Evolutionary conservation across 2,329 filamentous ascomycete species (phyloP).

Genomic region (Arthrobotrys entomopaga): DNA sequence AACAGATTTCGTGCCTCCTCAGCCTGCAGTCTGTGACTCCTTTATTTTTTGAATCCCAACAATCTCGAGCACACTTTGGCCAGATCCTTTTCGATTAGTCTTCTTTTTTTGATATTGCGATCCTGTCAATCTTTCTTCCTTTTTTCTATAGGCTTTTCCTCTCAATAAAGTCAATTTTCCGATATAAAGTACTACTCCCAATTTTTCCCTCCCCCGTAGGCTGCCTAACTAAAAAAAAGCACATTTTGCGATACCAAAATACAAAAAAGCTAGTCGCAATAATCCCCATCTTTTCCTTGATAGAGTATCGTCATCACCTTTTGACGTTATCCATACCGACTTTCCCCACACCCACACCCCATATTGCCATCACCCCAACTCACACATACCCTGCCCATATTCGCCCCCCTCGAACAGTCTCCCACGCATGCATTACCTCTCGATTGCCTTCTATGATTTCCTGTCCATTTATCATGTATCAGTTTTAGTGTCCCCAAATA

Average conservation of each 20-base stretch:
- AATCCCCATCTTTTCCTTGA: neutral
- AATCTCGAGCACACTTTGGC: conserved; percentile 21
- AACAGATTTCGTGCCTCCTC: conserved; percentile 1
- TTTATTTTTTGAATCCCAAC: conserved; percentile 9
- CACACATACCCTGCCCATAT: neutral
- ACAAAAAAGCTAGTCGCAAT: neutral
- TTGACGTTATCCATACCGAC: neutral
- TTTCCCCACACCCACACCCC: neutral
- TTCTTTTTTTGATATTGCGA: conserved; percentile 47
- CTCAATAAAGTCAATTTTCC: conserved; percentile 49
- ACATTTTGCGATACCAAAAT: conserved; percentile 33
- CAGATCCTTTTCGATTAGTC: conserved; percentile 38
- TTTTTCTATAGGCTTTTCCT: conserved; percentile 50
- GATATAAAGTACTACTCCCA: conserved; percentile 18
- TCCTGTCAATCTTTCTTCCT: conserved; percentile 39
- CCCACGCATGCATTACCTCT: neutral
- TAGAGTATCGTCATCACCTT: conserved; percentile 12
- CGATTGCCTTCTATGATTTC: conserved; percentile 46
- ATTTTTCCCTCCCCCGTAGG: conserved; percentile 17
- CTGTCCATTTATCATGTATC: conserved; percentile 48
- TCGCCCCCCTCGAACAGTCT: too few relatives aligned
- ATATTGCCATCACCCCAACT: neutral
- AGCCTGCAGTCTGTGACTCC: neutral
- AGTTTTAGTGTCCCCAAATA: conserved; percentile 45
- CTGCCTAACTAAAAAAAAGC: conserved; percentile 31